Base-by-base conservation (phyloP, 106 monocot species). In the Acanthochlamys bracteata region DNA sequence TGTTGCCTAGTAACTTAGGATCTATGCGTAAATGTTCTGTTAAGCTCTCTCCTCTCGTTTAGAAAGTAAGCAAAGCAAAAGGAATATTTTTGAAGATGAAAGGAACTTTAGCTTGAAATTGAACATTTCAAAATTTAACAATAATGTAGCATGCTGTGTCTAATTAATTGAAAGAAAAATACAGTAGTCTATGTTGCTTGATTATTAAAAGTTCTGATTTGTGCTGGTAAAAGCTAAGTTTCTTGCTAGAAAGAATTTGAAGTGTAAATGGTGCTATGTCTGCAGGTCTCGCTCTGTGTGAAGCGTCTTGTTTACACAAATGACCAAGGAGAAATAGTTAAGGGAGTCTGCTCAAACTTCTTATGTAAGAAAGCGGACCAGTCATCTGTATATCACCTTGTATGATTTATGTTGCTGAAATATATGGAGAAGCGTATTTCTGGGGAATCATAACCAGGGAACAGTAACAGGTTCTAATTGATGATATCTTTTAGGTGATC, bases 311-410 rank as follows among this genome's bases (percentile, higher is more conserved):
- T 92, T 41, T 98, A 98, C 63, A 88, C 96, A 22, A 91, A 98
- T 69, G 96, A 98, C 4, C 83, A 85, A 55, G 96, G 96, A 25
- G 96, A 92, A 79, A 73, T 98, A 43, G 96, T 98, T 24, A 96
- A 96, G 65, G 96, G 96, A 75, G 96, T 91, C 43, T 96, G 96
- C 83, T 96, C 96, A 62, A 96, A 96, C 71, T 98, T 81, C 80
- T 69, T 98, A 57, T 98, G 96, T 92, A 66, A 81, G 85, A 55
- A 22, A 55, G 20, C 55, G 4, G 24, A 9, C 9, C 19, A 55
- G 14, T 55, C 21, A 6, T 22, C 42, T 39, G 7, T 14, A 43
- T 41, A 23, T 19, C 15, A 72, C 10, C 19, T 41, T 20, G 3
- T 27, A 15, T 21, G 55, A 55, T 15, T 46, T 55, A 55, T 55